A percentile compares a stretch with the other conserved stretches of the same genome.
phyloP scores from a whole-genome alignment of 371 early-diverging fungal species.

The Parasitella parasitica region DNA sequence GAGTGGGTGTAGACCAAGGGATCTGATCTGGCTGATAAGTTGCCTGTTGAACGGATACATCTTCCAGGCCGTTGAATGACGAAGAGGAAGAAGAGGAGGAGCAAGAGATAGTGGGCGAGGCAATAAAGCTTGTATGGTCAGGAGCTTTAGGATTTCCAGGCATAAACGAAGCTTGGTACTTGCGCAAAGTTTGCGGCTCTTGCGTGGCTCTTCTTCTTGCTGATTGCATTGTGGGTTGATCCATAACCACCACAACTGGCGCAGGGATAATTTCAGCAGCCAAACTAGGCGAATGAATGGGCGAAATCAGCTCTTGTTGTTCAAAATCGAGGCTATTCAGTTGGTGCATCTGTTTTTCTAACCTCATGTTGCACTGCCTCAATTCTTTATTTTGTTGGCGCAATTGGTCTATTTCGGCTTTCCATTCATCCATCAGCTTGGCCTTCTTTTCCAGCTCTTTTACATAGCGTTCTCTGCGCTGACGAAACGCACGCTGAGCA shows the following conservation, averaged over 20 bases:
- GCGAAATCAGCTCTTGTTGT: background rate
- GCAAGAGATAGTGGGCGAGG: slow-evolving; percentile 13
- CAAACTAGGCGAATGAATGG: background rate
- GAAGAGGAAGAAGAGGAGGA: slow-evolving; percentile 9
- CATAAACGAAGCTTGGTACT: slow-evolving; percentile 4
- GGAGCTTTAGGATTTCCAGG: slow-evolving; percentile 15
- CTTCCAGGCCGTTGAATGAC: background rate
- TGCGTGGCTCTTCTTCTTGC: slow-evolving; percentile 1
- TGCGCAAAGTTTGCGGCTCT: background rate
- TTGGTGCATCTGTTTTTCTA: slow-evolving; percentile 14
- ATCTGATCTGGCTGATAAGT: background rate
- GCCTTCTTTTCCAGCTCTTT: slow-evolving; percentile 46
- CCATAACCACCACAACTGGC: slow-evolving; percentile 4
- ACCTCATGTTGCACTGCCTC: background rate
- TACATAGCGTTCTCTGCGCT: slow-evolving; percentile 61
- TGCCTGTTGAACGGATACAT: background rate
- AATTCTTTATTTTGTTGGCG: slow-evolving; percentile 20
- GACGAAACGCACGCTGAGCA: slow-evolving; percentile 68
- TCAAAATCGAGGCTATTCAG: background rate
- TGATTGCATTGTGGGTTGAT: background rate
- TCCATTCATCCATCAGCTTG: slow-evolving; percentile 18
- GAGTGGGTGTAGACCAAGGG: background rate
- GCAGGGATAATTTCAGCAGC: background rate
- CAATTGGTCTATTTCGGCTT: slow-evolving; percentile 12
- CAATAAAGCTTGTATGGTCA: background rate